phyloP scores from a whole-genome alignment of 192 early-diverging fungal species.

The Coemansia nantahalensis region DNA sequence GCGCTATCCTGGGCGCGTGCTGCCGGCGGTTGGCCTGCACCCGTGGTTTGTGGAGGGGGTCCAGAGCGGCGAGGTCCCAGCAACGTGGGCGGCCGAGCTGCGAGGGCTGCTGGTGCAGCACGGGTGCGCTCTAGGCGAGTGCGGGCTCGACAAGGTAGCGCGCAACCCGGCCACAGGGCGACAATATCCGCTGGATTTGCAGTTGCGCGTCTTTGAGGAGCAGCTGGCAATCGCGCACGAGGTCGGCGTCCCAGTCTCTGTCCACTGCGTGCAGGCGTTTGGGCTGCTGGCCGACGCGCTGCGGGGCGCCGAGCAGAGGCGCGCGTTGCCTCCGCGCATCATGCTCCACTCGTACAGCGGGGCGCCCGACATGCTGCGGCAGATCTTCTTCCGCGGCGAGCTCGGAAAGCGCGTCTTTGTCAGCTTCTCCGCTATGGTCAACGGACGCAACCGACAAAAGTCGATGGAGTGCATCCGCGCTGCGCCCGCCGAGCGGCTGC shows the following conservation, averaged over 20 bases:
- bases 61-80: slow-evolving; percentile 23
- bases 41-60: slow-evolving; percentile 51
- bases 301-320: slow-evolving; percentile 17
- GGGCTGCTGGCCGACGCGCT: slow-evolving; percentile 56
- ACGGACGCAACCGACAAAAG: slow-evolving; percentile 55
- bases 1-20: slow-evolving; percentile 3
- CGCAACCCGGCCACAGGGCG: slow-evolving; percentile 22
- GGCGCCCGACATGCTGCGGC: slow-evolving; percentile 64
- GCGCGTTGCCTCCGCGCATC: slow-evolving; percentile 61
- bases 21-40: slow-evolving; percentile 50
- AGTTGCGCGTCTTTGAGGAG: slow-evolving; percentile 53
- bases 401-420: slow-evolving; percentile 62
- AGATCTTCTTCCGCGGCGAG: slow-evolving; percentile 34
- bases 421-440: slow-evolving; percentile 76
- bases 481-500: slow-evolving; percentile 72
- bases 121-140: slow-evolving; percentile 44
- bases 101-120: slow-evolving; percentile 15
- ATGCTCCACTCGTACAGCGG: slow-evolving; percentile 88
- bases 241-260: slow-evolving; percentile 59
- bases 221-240: slow-evolving; percentile 74
- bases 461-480: slow-evolving; percentile 59
- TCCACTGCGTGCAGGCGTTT: slow-evolving; percentile 80
- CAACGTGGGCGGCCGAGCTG: slow-evolving; percentile 28
- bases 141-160: slow-evolving; percentile 49
- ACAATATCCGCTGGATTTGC: slow-evolving; percentile 34